phyloP scores from a whole-genome alignment of 78 protist species.

The Protostelium mycophagum region DNA sequence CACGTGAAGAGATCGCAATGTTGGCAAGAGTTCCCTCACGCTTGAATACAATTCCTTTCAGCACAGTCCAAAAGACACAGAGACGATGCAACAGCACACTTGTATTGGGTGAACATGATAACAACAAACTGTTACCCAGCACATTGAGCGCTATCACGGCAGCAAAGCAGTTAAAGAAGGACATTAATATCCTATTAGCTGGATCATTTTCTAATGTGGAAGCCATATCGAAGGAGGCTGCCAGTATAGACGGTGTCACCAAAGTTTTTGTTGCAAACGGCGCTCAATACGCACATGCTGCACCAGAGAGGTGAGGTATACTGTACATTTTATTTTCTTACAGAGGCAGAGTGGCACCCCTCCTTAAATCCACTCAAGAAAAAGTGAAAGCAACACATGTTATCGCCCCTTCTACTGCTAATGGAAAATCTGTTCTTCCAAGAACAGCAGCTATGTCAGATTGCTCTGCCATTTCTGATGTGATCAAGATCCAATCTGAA shows the following conservation, averaged over 20 bases:
- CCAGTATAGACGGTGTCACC: conserved; percentile 74
- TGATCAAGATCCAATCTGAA: conserved; percentile 56
- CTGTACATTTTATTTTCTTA: neutral
- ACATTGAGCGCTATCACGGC: conserved; percentile 61
- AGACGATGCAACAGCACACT: neutral
- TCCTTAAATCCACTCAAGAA: conserved; percentile 29
- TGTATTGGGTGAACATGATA: conserved; percentile 61
- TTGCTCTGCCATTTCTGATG: conserved; percentile 74
- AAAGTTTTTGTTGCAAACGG: conserved; percentile 53
- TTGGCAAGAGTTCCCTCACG: too few species aligned
- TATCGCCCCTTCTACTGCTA: conserved; percentile 67
- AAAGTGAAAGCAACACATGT: conserved; percentile 71
- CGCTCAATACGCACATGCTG: conserved; percentile 24
- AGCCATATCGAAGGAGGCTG: conserved; percentile 21
- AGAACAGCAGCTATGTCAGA: conserved; percentile 88
- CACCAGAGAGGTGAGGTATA: conserved; percentile 67
- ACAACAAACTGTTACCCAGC: conserved; percentile 3
- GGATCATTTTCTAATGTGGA: conserved; percentile 24
- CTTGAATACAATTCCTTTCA: too few species aligned
- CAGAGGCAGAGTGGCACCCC: conserved; percentile 32
- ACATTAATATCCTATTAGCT: conserved; percentile 27
- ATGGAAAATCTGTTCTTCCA: conserved; percentile 85
- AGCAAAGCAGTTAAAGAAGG: conserved; percentile 25
- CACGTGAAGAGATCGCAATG: too few species aligned
- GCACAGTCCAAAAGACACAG: too few species aligned